A percentile compares a stretch with the other conserved stretches of the same genome.
Evolutionary conservation across 306 rosid species (phyloP).

Genomic region (Morella rubra): DNA sequence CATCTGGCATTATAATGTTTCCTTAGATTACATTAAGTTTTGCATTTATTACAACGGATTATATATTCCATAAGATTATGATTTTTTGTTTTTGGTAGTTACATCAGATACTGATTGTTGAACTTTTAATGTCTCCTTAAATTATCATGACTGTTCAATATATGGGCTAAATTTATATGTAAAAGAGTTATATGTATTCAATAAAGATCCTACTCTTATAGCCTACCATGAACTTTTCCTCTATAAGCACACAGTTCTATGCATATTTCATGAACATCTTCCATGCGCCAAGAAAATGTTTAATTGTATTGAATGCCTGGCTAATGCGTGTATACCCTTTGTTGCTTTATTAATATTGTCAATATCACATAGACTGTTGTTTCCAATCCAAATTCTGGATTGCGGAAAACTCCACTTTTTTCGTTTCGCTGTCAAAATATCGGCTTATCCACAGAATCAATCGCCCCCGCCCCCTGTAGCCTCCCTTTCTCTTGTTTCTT

Average conservation of each 20-base stretch:
- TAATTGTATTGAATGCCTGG: background rate
- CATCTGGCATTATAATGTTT: background rate
- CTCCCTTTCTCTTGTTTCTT: background rate
- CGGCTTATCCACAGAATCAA: background rate
- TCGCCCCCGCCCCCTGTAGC: background rate
- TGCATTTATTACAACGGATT: constrained; percentile 1
- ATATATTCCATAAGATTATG: too few species aligned
- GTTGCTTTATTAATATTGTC: background rate
- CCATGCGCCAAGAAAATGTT: background rate
- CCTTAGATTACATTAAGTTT: background rate
- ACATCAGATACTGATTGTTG: background rate
- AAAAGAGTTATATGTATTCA: background rate
- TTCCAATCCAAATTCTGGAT: background rate
- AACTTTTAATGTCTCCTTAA: background rate
- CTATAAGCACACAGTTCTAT: background rate
- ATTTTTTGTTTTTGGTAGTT: too few species aligned
- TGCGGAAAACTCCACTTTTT: too few species aligned
- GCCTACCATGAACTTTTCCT: background rate
- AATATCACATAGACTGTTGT: background rate
- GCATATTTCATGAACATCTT: background rate
- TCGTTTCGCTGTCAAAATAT: background rate
- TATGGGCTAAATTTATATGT: too few species aligned
- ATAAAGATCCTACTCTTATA: background rate
- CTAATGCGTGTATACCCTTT: background rate
- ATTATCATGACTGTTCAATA: background rate